Conservation (phyloP, 2,329 filamentous ascomycete species). For the Exophiala spinifera region DNA sequence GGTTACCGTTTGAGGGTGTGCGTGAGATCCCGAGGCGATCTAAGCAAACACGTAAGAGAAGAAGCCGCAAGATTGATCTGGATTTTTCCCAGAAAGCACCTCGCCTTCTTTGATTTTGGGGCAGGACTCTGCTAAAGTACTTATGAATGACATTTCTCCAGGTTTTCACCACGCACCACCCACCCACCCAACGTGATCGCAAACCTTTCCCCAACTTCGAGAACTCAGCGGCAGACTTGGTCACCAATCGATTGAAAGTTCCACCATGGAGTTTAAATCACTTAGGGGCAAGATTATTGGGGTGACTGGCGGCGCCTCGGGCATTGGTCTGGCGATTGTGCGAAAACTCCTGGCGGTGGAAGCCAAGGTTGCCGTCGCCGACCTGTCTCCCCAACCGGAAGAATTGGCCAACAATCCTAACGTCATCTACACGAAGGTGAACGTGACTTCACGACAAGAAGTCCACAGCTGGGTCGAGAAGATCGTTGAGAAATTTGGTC, state of each 20-base stretch:
- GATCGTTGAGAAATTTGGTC: constrained; percentile 41
- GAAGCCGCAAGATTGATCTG: constrained; percentile 5
- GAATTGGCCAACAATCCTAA: constrained; percentile 3
- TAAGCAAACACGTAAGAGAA: too few relatives aligned
- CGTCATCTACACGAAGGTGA: constrained; percentile 11
- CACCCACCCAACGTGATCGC: constrained; percentile 2
- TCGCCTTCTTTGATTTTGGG: constrained; percentile 1
- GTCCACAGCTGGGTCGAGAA: constrained; percentile 31
- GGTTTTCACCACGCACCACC: constrained; percentile 4
- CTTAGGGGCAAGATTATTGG: constrained; percentile 9
- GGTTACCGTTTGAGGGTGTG: too few relatives aligned
- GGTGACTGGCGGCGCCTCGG: constrained; percentile 14
- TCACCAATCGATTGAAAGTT: neutral
- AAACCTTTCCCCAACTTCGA: constrained; percentile 3
- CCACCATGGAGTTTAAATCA: constrained; percentile 12
- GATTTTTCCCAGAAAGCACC: constrained; percentile 4
- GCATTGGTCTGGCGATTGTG: constrained; percentile 11
- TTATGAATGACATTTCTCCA: constrained; percentile 3
- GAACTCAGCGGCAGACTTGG: constrained; percentile 3
- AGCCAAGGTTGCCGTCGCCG: constrained; percentile 13
- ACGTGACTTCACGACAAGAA: constrained; percentile 10
- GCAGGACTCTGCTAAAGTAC: constrained; percentile 4
- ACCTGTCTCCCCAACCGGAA: constrained; percentile 3
- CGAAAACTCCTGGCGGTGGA: constrained; percentile 7
- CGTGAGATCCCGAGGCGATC: too few relatives aligned